These are phyloP conservation scores for Trichoderma afroharzianum DNA, from an alignment of 2,329 filamentous ascomycete species.

Conservation along the genomic window DNA sequence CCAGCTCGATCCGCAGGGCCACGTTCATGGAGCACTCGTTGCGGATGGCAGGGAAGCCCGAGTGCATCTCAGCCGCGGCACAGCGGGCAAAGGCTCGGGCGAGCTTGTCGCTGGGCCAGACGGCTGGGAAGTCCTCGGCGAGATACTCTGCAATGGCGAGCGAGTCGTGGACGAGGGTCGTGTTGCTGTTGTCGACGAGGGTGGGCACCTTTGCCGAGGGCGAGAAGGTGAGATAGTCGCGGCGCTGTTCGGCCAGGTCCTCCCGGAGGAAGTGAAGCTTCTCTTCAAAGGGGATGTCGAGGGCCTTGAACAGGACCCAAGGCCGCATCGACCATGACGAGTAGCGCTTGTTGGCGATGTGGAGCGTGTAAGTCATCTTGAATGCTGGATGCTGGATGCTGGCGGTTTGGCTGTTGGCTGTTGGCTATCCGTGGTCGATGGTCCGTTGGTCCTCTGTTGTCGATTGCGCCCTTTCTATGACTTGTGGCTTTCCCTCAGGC, in stretches of 20 bases:
- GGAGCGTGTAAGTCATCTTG: slow-evolving; percentile 32
- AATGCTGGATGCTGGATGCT: not conserved
- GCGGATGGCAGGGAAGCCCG: slow-evolving; percentile 39
- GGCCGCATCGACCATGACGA: slow-evolving; percentile 46
- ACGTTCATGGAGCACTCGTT: slow-evolving; percentile 43
- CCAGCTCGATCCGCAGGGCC: slow-evolving; percentile 35
- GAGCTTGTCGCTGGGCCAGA: slow-evolving; percentile 39
- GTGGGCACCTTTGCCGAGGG: slow-evolving; percentile 42
- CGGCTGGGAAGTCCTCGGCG: slow-evolving; percentile 39
- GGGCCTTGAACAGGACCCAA: slow-evolving; percentile 43
- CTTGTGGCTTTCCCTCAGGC: not conserved
- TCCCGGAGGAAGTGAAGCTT: slow-evolving; percentile 34
- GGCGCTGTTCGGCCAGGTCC: slow-evolving; percentile 27
- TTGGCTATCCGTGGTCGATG: not conserved
- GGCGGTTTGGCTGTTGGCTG: not conserved
- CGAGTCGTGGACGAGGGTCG: slow-evolving; percentile 43
- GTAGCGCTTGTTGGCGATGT: slow-evolving; percentile 44
- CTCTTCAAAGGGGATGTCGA: slow-evolving; percentile 42
- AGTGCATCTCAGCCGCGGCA: slow-evolving; percentile 47
- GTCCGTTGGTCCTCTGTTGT: not conserved
- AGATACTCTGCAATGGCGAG: slow-evolving; percentile 47
- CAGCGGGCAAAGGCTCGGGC: slow-evolving; percentile 42
- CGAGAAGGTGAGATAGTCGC: slow-evolving; percentile 37
- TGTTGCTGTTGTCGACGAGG: slow-evolving; percentile 30
- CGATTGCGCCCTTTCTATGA: not conserved